Conservation (phyloP, 495 filamentous ascomycete genomes). For the Aspergillus steynii region DNA sequence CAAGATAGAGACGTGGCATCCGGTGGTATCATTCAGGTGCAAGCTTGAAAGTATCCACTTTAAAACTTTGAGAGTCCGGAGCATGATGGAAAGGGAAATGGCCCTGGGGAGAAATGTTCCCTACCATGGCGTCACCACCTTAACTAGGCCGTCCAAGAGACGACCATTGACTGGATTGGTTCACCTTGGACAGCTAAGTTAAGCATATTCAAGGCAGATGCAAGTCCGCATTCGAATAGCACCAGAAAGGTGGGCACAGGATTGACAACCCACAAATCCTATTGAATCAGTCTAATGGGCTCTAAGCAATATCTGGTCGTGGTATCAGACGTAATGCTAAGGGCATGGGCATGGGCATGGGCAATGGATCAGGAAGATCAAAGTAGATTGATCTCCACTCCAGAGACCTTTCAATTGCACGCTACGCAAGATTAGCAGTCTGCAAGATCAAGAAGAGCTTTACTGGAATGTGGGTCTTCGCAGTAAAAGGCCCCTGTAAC, state of each 20-base stretch:
- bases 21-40: slow-evolving; percentile 30
- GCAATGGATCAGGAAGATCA: not conserved
- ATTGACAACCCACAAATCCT: not conserved
- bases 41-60: slow-evolving; percentile 18
- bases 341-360: not conserved
- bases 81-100: not conserved
- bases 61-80: slow-evolving; percentile 5
- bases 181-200: not conserved
- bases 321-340: not conserved
- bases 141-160: not conserved
- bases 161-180: not conserved
- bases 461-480: slow-evolving; percentile 13
- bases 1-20: slow-evolving; percentile 37
- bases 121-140: slow-evolving; percentile 14
- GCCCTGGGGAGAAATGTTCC: not conserved
- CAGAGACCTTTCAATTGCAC: not conserved
- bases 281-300: not conserved
- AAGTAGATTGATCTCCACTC: not conserved
- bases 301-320: not conserved
- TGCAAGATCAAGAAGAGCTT: slow-evolving; percentile 5
- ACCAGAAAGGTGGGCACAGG: not conserved
- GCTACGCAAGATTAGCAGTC: not conserved
- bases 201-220: not conserved
- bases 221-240: not conserved
- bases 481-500: slow-evolving; percentile 9